Conservation (phyloP, 1,139 yeast species). For the Hansenula lynferdii region DNA sequence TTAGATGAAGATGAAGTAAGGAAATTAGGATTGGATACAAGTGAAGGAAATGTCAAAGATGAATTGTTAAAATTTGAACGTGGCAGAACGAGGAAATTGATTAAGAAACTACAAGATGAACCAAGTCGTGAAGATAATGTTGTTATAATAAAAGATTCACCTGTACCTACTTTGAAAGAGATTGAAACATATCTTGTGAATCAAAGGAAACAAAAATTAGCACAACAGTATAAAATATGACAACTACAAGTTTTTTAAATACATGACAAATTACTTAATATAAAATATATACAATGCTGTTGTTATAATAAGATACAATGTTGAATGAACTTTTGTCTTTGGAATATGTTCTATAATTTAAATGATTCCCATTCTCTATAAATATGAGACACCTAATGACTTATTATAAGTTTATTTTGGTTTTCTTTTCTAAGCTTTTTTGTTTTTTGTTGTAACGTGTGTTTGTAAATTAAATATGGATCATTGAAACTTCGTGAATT, state of each 20-base stretch:
- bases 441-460: neutral
- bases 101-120: neutral
- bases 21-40: too few species aligned
- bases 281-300: slow-evolving; percentile 3
- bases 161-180: slow-evolving; percentile 22
- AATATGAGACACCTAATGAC: neutral
- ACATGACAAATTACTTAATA: neutral
- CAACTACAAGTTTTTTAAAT: neutral
- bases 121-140: neutral
- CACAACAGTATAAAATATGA: slow-evolving; percentile 26
- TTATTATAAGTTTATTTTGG: neutral
- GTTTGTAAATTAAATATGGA: neutral
- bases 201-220: slow-evolving; percentile 38
- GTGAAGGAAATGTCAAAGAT: slow-evolving; percentile 4
- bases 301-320: neutral
- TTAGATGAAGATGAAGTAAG: slow-evolving; percentile 6
- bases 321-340: neutral
- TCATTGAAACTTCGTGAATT: neutral
- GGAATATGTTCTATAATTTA: neutral
- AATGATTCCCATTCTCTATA: neutral
- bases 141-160: neutral
- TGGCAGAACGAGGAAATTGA: slow-evolving; percentile 13
- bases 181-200: slow-evolving; percentile 45
- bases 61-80: slow-evolving; percentile 17
- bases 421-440: neutral